These are phyloP conservation scores for Pythium aristosporum DNA, from an alignment of 352 stramenopile genomes.

Conservation along the genomic window DNA sequence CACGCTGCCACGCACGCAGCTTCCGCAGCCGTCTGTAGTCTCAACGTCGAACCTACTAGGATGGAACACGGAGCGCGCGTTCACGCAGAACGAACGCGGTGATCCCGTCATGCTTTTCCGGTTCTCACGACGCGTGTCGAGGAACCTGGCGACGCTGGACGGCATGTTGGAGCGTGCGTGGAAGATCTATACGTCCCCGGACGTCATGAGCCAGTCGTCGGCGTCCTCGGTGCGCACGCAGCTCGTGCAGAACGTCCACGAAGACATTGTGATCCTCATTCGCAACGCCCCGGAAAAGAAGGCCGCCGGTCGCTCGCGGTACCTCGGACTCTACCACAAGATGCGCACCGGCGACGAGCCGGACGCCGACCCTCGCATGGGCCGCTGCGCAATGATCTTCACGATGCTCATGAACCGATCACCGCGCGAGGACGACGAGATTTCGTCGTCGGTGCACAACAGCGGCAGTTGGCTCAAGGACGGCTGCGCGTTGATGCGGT, in stretches of 20 bases:
- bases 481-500: slow-evolving; percentile 21
- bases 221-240: slow-evolving; percentile 15
- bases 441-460: neutral
- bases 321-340: slow-evolving; percentile 24
- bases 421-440: slow-evolving; percentile 13
- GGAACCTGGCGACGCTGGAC: neutral
- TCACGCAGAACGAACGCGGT: slow-evolving; percentile 14
- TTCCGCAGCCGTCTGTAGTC: slow-evolving; percentile 7
- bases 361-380: neutral
- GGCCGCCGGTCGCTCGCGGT: slow-evolving; percentile 1
- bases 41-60: slow-evolving; percentile 11
- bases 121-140: slow-evolving; percentile 18
- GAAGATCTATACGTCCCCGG: slow-evolving; percentile 23
- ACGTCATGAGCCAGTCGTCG: slow-evolving; percentile 18
- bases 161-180: slow-evolving; percentile 16
- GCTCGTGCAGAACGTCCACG: slow-evolving; percentile 24
- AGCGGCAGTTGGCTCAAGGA: slow-evolving; percentile 25
- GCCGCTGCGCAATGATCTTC: slow-evolving; percentile 15
- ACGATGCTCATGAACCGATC: slow-evolving; percentile 25
- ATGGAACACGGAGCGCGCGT: slow-evolving; percentile 19
- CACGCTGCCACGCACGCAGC: neutral
- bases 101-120: slow-evolving; percentile 24
- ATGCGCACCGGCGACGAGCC: slow-evolving; percentile 11
- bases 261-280: slow-evolving; percentile 27
- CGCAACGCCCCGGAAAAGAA: slow-evolving; percentile 28